Conservation (phyloP, 441 rosid species). For the Arabidopsis hybrid region DNA sequence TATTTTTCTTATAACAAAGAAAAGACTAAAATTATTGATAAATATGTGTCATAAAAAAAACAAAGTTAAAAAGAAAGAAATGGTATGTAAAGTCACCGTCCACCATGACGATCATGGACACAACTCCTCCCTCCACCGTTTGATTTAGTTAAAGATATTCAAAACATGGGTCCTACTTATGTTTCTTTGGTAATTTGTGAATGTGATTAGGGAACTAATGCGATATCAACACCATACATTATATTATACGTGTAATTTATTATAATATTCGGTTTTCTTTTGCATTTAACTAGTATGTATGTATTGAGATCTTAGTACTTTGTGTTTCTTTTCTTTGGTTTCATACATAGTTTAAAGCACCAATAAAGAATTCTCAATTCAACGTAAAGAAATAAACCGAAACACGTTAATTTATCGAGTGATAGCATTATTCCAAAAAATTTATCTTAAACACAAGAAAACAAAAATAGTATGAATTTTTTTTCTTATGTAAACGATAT, state of each 20-base stretch:
- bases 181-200: conserved; percentile 38
- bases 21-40: conserved; percentile 3
- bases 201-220: conserved; percentile 40
- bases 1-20: not conserved
- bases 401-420: no score
- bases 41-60: not conserved
- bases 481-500: not conserved
- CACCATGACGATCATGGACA: conserved; percentile 53
- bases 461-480: not conserved
- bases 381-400: no score
- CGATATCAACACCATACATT: conserved; percentile 31
- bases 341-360: not conserved
- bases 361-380: no score
- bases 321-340: not conserved
- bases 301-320: not conserved
- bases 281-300: not conserved
- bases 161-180: conserved; percentile 48
- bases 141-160: conserved; percentile 44
- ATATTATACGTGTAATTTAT: conserved; percentile 19
- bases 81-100: conserved; percentile 50
- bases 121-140: conserved; percentile 49
- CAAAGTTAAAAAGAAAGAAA: conserved; percentile 25
- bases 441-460: not conserved
- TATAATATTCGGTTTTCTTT: conserved; percentile 8
- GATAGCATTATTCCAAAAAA: no score